These are phyloP conservation scores for Begonia fuchsioides DNA, from an alignment of 306 rosid genomes.

Conservation along the genomic window DNA sequence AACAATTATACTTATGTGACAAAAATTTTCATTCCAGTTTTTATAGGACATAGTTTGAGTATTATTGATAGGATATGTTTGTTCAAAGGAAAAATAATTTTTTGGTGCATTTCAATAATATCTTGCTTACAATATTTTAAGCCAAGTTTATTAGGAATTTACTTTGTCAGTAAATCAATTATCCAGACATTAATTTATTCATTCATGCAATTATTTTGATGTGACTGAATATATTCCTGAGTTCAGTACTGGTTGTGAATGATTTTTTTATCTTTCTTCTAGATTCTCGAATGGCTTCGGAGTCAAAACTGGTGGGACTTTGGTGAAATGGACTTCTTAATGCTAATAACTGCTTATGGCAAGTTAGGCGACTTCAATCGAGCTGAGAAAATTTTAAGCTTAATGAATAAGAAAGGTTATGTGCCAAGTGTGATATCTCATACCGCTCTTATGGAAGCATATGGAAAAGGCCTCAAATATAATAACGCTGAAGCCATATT, in stretches of 20 bases:
- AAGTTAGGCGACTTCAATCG: conserved; percentile 68
- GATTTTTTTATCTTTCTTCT: conserved; percentile 12
- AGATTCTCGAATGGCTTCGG: conserved; percentile 91
- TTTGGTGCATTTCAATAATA: too few relatives aligned
- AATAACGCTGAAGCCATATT: conserved; percentile 88
- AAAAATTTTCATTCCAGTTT: too few relatives aligned
- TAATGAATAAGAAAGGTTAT: conserved; percentile 67
- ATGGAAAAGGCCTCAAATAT: conserved; percentile 65
- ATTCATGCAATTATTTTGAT: not conserved
- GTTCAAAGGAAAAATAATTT: too few relatives aligned
- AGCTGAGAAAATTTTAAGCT: conserved; percentile 52
- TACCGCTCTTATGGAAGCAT: conserved; percentile 98
- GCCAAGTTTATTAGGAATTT: too few relatives aligned
- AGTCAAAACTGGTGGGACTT: conserved; percentile 83
- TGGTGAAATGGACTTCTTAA: conserved; percentile 69
- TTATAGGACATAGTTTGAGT: too few relatives aligned
- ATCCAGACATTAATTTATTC: not conserved
- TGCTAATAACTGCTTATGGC: conserved; percentile 95
- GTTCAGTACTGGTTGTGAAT: conserved; percentile 4
- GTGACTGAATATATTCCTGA: not conserved
- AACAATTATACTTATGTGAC: too few relatives aligned
- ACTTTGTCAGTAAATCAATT: too few relatives aligned
- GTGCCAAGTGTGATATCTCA: conserved; percentile 63
- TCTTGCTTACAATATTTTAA: too few relatives aligned
- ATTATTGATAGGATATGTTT: too few relatives aligned